Percentiles rank a stretch among this genome's conserved stretches.
Evolutionary conservation across 495 filamentous ascomycete species (phyloP).

Genomic region (Penicillium verhagenii): DNA sequence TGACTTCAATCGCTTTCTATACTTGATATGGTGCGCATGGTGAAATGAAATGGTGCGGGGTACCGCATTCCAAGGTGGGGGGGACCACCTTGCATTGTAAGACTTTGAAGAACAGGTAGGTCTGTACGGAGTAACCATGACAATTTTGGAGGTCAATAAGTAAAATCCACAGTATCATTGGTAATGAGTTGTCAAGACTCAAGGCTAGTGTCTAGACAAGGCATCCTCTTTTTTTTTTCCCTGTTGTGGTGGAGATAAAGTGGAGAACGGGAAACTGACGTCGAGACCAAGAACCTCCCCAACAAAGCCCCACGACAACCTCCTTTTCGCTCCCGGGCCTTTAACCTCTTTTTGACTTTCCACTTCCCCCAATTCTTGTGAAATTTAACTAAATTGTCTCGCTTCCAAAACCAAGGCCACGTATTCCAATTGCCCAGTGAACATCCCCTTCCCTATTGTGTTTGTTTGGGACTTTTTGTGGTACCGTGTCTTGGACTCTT

Average conservation of each 20-base stretch:
- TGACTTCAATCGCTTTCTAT: too few species aligned
- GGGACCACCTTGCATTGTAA: background rate
- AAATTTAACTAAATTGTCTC: background rate
- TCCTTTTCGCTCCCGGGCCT: background rate
- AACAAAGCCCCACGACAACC: background rate
- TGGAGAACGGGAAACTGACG: constrained; percentile 5
- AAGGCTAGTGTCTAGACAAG: too few species aligned
- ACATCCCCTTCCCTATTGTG: constrained; percentile 74
- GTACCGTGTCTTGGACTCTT: constrained; percentile 8
- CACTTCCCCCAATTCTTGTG: background rate
- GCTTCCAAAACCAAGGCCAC: background rate
- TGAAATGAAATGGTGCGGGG: background rate
- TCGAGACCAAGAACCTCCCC: background rate
- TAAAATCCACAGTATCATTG: too few species aligned
- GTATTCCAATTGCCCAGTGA: background rate
- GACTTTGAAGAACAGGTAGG: background rate
- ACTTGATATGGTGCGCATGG: too few species aligned
- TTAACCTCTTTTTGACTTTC: background rate
- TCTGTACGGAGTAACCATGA: background rate
- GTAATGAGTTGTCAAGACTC: too few species aligned
- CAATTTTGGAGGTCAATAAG: too few species aligned
- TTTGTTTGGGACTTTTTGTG: constrained; percentile 66
- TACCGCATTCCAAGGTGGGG: background rate
- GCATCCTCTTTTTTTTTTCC: constrained; percentile 7
- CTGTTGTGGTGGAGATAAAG: background rate